A percentile compares a stretch with the other conserved stretches of the same genome.
Conservation (phyloP, 2,329 filamentous ascomycete species). For the Apiospora marii region DNA sequence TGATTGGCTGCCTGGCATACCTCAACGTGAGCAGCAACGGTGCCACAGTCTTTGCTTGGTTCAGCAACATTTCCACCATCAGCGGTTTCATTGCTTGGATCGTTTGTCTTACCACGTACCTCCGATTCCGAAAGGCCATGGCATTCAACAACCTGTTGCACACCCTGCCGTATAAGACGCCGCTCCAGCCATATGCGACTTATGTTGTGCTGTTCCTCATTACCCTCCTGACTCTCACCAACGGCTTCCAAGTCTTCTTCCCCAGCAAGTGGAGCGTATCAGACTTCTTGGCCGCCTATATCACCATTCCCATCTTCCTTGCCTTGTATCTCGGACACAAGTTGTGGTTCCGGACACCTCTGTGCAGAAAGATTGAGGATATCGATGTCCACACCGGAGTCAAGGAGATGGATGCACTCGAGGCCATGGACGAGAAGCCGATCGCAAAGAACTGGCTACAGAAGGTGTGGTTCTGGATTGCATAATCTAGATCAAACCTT, state of each 20-base stretch:
- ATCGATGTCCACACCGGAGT: conserved; percentile 66
- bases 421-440: conserved; percentile 54
- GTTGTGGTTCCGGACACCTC: conserved; percentile 53
- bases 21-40: conserved; percentile 72
- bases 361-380: conserved; percentile 52
- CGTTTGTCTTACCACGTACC: conserved; percentile 64
- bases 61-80: conserved; percentile 73
- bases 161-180: conserved; percentile 59
- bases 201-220: conserved; percentile 67
- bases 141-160: conserved; percentile 57
- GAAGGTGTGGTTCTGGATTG: conserved; percentile 65
- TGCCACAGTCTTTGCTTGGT: conserved; percentile 73
- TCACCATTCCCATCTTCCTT: conserved; percentile 69
- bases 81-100: conserved; percentile 68
- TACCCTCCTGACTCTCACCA: conserved; percentile 71
- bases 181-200: conserved; percentile 68
- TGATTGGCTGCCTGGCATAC: conserved; percentile 72
- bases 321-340: conserved; percentile 69
- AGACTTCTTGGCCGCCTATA: conserved; percentile 71
- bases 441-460: conserved; percentile 59
- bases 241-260: conserved; percentile 80
- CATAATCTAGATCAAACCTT: conserved; percentile 40
- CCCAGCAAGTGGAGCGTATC: conserved; percentile 67
- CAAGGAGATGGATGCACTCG: conserved; percentile 68
- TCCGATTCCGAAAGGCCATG: conserved; percentile 67